These are phyloP conservation scores for Papiliotrema nemorosa DNA, from an alignment of 1,284 basidiomycete species.

Conservation along the genomic window DNA sequence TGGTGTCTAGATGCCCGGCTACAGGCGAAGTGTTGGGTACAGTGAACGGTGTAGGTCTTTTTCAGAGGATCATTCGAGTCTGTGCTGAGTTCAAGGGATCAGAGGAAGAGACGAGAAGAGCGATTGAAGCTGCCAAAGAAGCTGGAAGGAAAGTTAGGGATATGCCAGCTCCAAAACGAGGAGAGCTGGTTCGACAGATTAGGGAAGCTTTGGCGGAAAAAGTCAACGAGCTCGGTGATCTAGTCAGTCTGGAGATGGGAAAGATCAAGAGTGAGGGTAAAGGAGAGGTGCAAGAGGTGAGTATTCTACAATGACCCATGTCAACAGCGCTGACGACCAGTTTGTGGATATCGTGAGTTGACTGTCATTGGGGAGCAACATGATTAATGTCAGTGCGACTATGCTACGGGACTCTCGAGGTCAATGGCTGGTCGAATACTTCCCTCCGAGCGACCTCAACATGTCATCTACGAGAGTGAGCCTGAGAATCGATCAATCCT, in stretches of 20 bases:
- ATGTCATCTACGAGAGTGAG: conserved; percentile 71
- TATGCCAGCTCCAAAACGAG: conserved; percentile 79
- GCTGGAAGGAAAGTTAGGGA: conserved; percentile 69
- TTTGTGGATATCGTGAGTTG: conserved; percentile 78
- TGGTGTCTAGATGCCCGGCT: conserved; percentile 38
- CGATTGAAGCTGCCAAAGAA: conserved; percentile 26
- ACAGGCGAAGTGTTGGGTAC: conserved; percentile 42
- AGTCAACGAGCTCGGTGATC: conserved; percentile 76
- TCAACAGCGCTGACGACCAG: conserved; percentile 43
- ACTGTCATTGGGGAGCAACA: too few relatives aligned
- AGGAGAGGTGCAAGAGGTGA: conserved; percentile 66
- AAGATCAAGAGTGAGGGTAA: conserved; percentile 90
- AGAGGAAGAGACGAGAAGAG: conserved; percentile 24
- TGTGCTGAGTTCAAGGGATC: conserved; percentile 26
- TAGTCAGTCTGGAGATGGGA: conserved; percentile 70
- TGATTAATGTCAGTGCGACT: conserved; percentile 53
- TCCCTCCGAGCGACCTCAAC: conserved; percentile 81
- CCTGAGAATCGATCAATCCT: background rate
- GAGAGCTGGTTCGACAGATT: conserved; percentile 84
- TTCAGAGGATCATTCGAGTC: background rate
- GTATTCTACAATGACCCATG: conserved; percentile 1
- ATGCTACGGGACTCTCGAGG: conserved; percentile 76
- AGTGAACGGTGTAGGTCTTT: conserved; percentile 29
- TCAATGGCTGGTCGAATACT: conserved; percentile 87
- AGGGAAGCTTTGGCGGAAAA: conserved; percentile 74